These are phyloP conservation scores for Ogataea corticis DNA, from an alignment of 805 yeast genomes.

Conservation along the genomic window DNA sequence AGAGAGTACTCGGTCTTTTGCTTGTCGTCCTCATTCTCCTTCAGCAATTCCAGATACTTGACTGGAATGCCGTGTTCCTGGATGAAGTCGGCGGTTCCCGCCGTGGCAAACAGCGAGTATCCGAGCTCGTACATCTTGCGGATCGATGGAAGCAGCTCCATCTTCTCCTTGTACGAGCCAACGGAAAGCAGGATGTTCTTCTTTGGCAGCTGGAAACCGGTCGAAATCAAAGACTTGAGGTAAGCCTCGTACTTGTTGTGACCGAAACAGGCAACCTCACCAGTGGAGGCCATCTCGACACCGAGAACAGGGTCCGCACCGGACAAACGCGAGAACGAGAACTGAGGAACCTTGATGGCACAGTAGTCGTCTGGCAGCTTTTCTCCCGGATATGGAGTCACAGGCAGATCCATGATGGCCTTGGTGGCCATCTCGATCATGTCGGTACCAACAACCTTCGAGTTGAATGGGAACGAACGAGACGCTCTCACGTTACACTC, in stretches of 20 bases:
- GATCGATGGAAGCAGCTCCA: conserved; percentile 87
- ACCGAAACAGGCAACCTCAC: conserved; percentile 98
- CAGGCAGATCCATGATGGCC: conserved; percentile 87
- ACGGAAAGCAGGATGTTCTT: conserved; percentile 90
- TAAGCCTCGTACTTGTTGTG: conserved; percentile 96
- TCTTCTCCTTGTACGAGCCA: conserved; percentile 96
- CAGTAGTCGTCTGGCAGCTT: conserved; percentile 91
- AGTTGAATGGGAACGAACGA: conserved; percentile 98
- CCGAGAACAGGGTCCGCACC: conserved; percentile 98
- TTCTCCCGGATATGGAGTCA: conserved; percentile 86
- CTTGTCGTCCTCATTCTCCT: conserved; percentile 65
- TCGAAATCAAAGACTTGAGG: conserved; percentile 88
- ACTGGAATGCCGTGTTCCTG: conserved; percentile 94
- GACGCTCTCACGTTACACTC: conserved; percentile 99
- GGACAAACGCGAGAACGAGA: conserved; percentile 92
- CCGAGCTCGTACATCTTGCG: conserved; percentile 79
- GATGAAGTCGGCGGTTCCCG: conserved; percentile 98
- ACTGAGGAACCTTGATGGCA: conserved; percentile 96
- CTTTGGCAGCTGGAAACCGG: conserved; percentile 94
- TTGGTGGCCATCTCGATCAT: conserved; percentile 96
- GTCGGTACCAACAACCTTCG: conserved; percentile 95
- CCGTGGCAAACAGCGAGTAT: conserved; percentile 90
- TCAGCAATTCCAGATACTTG: conserved; percentile 86
- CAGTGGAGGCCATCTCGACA: conserved; percentile 99
- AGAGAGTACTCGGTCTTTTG: conserved; percentile 93